Evolutionary conservation across 1,284 basidiomycete genomes (phyloP).

Genomic region (Exobasidium cylindrosporum): DNA sequence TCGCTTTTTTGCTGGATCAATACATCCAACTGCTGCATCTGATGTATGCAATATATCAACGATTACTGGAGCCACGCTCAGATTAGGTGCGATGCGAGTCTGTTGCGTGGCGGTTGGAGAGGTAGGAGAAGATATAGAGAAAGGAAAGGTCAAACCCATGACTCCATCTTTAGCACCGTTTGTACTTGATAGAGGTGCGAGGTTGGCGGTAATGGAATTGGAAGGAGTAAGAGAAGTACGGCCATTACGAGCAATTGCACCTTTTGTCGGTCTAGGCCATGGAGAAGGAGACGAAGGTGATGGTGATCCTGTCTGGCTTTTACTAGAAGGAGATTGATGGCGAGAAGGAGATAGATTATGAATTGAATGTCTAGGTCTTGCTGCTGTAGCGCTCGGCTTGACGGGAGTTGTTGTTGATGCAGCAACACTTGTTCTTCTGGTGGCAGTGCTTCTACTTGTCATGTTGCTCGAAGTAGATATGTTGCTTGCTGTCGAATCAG

Average conservation of each 20-base stretch:
- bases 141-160: neutral
- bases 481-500: neutral
- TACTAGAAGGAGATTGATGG: neutral
- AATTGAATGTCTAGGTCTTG: neutral
- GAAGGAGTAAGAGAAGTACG: neutral
- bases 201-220: neutral
- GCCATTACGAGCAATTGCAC: neutral
- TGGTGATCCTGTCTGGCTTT: neutral
- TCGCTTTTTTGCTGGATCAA: slow-evolving; percentile 59
- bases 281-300: neutral
- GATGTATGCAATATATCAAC: slow-evolving; percentile 35
- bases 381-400: slow-evolving; percentile 14
- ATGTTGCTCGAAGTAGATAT: neutral
- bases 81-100: slow-evolving; percentile 39
- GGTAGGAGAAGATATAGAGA: neutral
- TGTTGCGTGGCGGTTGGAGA: neutral
- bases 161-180: neutral
- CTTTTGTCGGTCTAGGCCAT: neutral
- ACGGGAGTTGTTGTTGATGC: slow-evolving; percentile 8
- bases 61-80: slow-evolving; percentile 31
- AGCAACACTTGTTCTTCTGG: neutral
- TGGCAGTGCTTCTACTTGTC: neutral
- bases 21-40: slow-evolving; percentile 40
- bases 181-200: neutral
- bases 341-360: neutral